Evolutionary conservation across 495 filamentous ascomycete species (phyloP), one percentile per base, ranked within the genome.

Genomic region (Aspergillus funiculosus): DNA sequence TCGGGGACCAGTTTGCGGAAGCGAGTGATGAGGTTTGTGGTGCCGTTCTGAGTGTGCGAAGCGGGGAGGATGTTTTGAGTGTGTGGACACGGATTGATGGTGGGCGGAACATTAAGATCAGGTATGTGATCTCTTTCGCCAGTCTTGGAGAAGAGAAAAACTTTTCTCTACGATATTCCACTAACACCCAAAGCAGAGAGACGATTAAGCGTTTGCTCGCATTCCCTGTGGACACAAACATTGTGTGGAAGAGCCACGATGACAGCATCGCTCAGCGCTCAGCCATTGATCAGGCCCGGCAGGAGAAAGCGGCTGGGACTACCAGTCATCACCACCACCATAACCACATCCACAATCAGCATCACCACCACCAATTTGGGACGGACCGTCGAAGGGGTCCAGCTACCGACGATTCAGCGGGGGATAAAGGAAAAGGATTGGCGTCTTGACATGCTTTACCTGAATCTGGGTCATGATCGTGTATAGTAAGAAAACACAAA

Each of bases 11-110:
- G 62, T 97, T 97, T 63, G 81, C 82, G 24, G 92, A 97, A 54
- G 91, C 88, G 24, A 79, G 84, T 27, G 92, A 98, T 50, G 94
- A 97, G 61, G 84, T 98, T 27, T 97, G 92, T 56, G 92, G 92
- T 46, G 85, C 82, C 35, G 94, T 98, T 8, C 73, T 98, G 26
- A 96, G 91, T 62, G 87, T 98, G 42, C 76, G 92, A 45, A 91
- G 88, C 61, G 90, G 90, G 17, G 92, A 98, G 69, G 92, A 98
- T 58, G 91, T 97, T 29, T 76, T 98, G 62, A 95, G 88, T 69
- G 87, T 98, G 57, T 98, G 92, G 92, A 94, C 89, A 31, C 85
- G 87, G 60, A 89, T 86, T 53, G 83, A 92, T 54, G 90, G 90
- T 13, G 86, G 87, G 51, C 81, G 87, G 57, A 94, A 94, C 67